Conservation (phyloP, 2,329 filamentous ascomycete genomes). For the Aspergillus sp. region DNA sequence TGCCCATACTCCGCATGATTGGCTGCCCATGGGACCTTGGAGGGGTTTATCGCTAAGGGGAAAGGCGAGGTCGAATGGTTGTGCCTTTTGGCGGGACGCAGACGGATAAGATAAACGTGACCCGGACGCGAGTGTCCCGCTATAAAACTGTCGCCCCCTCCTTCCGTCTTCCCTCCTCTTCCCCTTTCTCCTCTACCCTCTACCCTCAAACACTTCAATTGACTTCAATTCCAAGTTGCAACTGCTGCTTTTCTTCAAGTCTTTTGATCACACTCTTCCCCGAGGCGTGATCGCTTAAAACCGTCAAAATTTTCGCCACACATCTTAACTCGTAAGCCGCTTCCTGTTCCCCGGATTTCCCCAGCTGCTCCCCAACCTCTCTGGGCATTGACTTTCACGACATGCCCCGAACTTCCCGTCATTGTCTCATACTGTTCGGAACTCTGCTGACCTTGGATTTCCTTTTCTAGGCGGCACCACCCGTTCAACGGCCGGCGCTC, state of each 20-base stretch:
- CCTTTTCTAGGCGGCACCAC: conserved; percentile 74
- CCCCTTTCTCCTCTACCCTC: conserved; percentile 13
- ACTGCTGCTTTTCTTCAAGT: conserved; percentile 43
- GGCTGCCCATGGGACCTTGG: conserved; percentile 4
- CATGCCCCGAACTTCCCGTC: not conserved
- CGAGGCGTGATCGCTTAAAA: conserved; percentile 63
- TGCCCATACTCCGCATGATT: not conserved
- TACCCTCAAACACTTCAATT: conserved; percentile 18
- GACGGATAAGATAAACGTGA: conserved; percentile 20
- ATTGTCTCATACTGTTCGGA: not conserved
- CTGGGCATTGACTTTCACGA: not conserved
- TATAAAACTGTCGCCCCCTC: conserved; percentile 14
- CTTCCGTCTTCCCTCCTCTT: conserved; percentile 3
- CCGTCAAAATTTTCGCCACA: conserved; percentile 98
- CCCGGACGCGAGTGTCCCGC: conserved; percentile 13
- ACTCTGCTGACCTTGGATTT: conserved; percentile 9
- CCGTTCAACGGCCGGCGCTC: conserved; percentile 97
- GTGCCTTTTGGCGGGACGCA: conserved; percentile 1
- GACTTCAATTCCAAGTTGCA: conserved; percentile 24
- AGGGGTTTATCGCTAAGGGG: not conserved
- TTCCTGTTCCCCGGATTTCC: conserved; percentile 7
- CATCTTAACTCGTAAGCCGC: conserved; percentile 87
- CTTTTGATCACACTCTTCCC: conserved; percentile 51
- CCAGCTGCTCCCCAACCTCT: not conserved
- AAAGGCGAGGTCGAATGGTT: not conserved